Evolutionary conservation across 345 rosid genomes (phyloP), one percentile per base, ranked within the genome.

Genomic region (Brassica juncea): DNA sequence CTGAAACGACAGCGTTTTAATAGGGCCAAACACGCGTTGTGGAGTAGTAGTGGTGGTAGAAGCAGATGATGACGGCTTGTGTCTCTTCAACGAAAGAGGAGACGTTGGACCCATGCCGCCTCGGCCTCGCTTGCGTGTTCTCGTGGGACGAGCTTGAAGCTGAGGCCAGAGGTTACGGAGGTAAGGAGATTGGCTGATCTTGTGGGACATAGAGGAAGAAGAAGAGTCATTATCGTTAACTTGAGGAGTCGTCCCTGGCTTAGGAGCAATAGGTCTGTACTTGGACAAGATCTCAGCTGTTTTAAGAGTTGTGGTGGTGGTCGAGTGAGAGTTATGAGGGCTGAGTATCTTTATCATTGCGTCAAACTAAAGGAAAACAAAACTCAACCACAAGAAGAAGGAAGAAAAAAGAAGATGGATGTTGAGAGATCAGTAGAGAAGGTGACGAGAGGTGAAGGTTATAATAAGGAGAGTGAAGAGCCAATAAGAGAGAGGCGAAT

Each of bases 221-320:
- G 89, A 69, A 67, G 44, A 70, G 52, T 87, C 88, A 81, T 76
- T 39, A 14, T 72, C 37, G 71, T 84, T 71, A 9, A 11, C 70
- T 44, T 34, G 72, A 3, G 88, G 68, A 11, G 87, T 72, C 15
- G 67, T 57, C 74, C 87, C 96, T 0, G 98, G 98, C 80, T 84
- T 95, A 1, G 99, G 99, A 14, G 99, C 98, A 55, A 93, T 95
- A 2, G 98, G 99, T 70, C 97, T 84, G 72, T 91, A 95, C 81
- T 93, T 82, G 3, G 97, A 93, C 93, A 95, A 88, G 75, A 95
- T 95, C 85, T 95, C 98, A 35, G 96, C 97, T 0, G 98, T 93
- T 77, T 89, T 91, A 0, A 89, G 88, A 6, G 95, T 85, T 54
- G 78, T 72, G 58, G 80, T 74, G 37, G 80, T 65, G 80, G 32